Evolutionary conservation across 2,329 filamentous ascomycete genomes (phyloP), one percentile per base, ranked within the genome.

Genomic region (Rhynchosporium agropyri): DNA sequence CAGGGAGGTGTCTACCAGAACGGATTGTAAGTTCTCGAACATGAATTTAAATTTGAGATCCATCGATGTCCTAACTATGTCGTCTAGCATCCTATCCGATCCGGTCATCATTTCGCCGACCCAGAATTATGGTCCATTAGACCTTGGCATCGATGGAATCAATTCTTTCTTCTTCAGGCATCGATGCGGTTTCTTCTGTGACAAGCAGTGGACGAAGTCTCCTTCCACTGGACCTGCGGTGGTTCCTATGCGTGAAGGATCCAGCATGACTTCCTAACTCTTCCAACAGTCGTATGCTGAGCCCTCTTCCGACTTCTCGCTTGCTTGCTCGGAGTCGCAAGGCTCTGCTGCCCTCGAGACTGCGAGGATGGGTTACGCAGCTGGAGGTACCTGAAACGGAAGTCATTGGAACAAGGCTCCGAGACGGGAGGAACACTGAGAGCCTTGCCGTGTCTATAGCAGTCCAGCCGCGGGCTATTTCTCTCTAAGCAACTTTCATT

Each of bases 181-280:
- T 48, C 45, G n/a, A 48, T 48, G 45, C n/a, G 45, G 45, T 26
- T 20, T n/a, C 45, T 48, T 48, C 45, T 48, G 45, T 28, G 7
- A 9, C 5, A 28, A 20, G 28, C 3, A 48, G 6, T 48, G 45
- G 45, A 48, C 5, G 45, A 48, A 9, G 45, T 20, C 45, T 5
- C 8, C 10, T 10, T 6, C 26, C 7, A 10, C 5, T 28, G 45
- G 45, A 28, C n/a, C 3, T 9, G 45, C 45, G 4, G 45, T 48
- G n/a, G 3, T 48, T 28, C 45, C 45, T 4, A 48, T 48, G 26
- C 45, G 20, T 28, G n/a, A 48, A 48, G 45, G 45, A 26, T 28
- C 45, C 45, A 48, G 45, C 45, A 48, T 48, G 45, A 12, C 28
- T 28, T 20, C 20, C 20, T 20, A 20, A 20, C 20, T 20, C 20